Base-by-base conservation (phyloP, 2,329 filamentous ascomycete species). In the Ophiosphaerella herpotricha region DNA sequence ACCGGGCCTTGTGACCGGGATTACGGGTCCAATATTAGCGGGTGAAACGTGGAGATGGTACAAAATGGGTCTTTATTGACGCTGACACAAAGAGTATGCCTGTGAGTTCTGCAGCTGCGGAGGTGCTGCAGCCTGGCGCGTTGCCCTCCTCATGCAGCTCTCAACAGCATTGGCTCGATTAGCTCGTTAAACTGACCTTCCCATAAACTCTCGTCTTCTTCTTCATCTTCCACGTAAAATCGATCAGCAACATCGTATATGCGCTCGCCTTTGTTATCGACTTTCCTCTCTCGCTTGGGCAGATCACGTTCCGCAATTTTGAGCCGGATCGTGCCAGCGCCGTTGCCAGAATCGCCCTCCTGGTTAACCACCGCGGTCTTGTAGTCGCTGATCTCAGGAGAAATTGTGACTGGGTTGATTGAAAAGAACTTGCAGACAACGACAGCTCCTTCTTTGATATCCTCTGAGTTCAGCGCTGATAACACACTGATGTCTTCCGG, bases 271-370 rank as follows among this genome's bases (percentile, higher is more conserved):
- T 88, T 86, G 34, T 85, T 80, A 59, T 93, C 85, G 57, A 85
- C 85, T 14, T 74, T 70, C 62, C 82, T 86, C 55, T 85, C 68
- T 46, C 82, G 80, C 39, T 50, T 72, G 11, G 80, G 73, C 40
- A 87, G 77, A 64, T 95, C 89, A 24, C 89, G 82, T 54, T 81
- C 80, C 2, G 91, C 90, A 2, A 96, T 79, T 9, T 80, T 77
- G 4, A 95, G 74, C 18, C 80, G 76, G 13, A 96, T 67, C 0
- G 67, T 75, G 4, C 75, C 79, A 41, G 83, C 78, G 1, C 83
- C 80, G 14, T 57, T 55, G 0, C 64, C 66, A 2, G 66, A 70
- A 40, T 69, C 67, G 12, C 16, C 76, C n/a, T 85, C 76, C 5
- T 91, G 76, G 24, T 70, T 61, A 16, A 88, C 70, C 7, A 66